Conservation (phyloP, 2,329 filamentous ascomycete genomes). For the Trichoderma afroharzianum region DNA sequence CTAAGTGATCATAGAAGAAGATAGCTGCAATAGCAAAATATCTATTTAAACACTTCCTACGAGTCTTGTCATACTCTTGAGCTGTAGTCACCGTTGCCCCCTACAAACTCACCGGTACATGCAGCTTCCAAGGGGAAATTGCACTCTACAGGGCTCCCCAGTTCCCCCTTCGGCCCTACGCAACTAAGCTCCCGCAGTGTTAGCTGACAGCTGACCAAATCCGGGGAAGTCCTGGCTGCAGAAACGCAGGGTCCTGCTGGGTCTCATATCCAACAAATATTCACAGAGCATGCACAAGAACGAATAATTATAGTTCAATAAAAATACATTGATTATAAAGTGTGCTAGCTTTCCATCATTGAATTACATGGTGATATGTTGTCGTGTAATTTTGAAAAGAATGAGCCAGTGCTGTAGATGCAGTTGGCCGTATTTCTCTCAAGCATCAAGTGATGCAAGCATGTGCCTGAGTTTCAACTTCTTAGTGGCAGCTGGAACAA, state of each 20-base stretch:
- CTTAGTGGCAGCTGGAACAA: constrained; percentile 29
- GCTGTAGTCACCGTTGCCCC: too few species aligned
- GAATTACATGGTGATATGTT: not conserved
- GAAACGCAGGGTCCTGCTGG: not conserved
- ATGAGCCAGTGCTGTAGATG: not conserved
- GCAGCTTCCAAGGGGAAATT: not conserved
- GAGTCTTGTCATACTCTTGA: too few species aligned
- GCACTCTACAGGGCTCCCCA: not conserved
- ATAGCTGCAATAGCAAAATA: too few species aligned
- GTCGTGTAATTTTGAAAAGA: not conserved
- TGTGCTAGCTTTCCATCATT: not conserved
- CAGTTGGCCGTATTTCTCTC: not conserved
- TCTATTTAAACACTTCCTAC: too few species aligned
- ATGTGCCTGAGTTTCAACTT: not conserved
- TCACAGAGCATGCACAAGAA: not conserved
- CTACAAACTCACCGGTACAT: not conserved
- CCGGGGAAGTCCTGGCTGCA: constrained; percentile 7
- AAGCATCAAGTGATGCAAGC: not conserved
- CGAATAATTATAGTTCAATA: not conserved
- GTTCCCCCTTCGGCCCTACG: not conserved
- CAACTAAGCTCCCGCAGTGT: not conserved
- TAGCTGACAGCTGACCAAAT: not conserved
- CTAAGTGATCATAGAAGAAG: too few species aligned
- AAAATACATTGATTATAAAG: not conserved
- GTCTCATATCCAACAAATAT: not conserved